Conservation (phyloP, 306 rosid species). For the Pyrus pyrifolia region DNA sequence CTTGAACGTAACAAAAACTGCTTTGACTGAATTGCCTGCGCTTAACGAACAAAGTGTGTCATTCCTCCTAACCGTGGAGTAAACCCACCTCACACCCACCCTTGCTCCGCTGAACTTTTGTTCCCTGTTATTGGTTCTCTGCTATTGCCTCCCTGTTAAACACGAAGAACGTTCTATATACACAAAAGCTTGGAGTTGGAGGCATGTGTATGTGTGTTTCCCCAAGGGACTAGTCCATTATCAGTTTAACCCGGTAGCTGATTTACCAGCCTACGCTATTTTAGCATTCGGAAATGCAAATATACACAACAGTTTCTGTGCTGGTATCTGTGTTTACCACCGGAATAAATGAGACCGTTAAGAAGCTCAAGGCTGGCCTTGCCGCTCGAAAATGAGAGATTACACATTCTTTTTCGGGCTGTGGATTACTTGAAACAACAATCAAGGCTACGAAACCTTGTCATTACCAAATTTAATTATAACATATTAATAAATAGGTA, state of each 20-base stretch:
- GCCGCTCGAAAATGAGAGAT: background rate
- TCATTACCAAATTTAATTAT: too few relatives aligned
- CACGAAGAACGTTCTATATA: background rate
- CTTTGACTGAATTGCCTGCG: too few relatives aligned
- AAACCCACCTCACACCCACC: background rate
- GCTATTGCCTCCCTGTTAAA: background rate
- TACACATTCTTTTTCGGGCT: background rate
- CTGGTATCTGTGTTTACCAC: conserved; percentile 9
- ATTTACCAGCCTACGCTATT: conserved; percentile 17
- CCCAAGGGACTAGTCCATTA: background rate
- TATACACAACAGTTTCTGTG: conserved; percentile 24
- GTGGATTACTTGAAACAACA: background rate
- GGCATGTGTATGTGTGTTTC: background rate
- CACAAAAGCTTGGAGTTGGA: background rate
- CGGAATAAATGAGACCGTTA: conserved; percentile 17
- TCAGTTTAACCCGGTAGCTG: background rate
- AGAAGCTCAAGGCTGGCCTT: conserved; percentile 14
- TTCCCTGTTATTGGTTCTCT: background rate
- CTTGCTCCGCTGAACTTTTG: too few relatives aligned
- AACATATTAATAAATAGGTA: background rate
- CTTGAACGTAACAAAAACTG: too few relatives aligned
- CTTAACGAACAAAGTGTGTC: background rate
- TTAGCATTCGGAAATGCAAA: conserved; percentile 33
- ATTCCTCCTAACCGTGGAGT: background rate
- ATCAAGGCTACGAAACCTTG: background rate